Evolutionary conservation across 805 yeast genomes (phyloP).

Genomic region (Nakazawaea wickerhamii): DNA sequence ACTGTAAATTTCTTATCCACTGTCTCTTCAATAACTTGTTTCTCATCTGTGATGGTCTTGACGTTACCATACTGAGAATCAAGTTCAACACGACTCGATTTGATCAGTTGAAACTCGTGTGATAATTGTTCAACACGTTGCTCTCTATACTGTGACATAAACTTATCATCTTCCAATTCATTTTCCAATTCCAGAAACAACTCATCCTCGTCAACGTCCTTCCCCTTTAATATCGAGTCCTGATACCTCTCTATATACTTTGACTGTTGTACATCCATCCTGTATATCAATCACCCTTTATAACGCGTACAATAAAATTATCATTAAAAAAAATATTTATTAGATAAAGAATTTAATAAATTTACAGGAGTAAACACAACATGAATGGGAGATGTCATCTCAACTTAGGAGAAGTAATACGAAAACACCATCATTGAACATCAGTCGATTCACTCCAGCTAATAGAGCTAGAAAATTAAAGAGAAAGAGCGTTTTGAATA

Average conservation of each 20-base stretch:
- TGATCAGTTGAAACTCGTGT: conserved; percentile 33
- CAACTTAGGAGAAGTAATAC: neutral
- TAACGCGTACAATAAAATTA: neutral
- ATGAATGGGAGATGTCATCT: neutral
- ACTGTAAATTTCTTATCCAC: conserved; percentile 37
- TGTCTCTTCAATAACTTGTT: conserved; percentile 48
- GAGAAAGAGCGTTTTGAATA: neutral
- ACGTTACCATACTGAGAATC: conserved; percentile 38
- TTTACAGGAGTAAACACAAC: neutral
- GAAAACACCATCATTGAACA: conserved; percentile 8
- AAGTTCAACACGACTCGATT: conserved; percentile 16
- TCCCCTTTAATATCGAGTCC: conserved; percentile 29
- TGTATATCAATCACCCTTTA: neutral
- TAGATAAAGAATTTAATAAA: neutral
- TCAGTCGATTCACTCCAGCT: conserved; percentile 8
- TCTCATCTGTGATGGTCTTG: conserved; percentile 42
- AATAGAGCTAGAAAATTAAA: conserved; percentile 2
- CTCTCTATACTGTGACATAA: conserved; percentile 52
- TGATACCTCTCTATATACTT: conserved; percentile 40
- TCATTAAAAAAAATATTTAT: neutral
- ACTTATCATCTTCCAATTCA: conserved; percentile 44
- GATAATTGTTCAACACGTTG: conserved; percentile 54
- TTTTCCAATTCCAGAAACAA: conserved; percentile 43
- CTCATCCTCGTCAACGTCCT: conserved; percentile 33
- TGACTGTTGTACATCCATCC: conserved; percentile 30